phyloP scores from a whole-genome alignment of 139 green algal genomes.

The Chlorella sp. region DNA sequence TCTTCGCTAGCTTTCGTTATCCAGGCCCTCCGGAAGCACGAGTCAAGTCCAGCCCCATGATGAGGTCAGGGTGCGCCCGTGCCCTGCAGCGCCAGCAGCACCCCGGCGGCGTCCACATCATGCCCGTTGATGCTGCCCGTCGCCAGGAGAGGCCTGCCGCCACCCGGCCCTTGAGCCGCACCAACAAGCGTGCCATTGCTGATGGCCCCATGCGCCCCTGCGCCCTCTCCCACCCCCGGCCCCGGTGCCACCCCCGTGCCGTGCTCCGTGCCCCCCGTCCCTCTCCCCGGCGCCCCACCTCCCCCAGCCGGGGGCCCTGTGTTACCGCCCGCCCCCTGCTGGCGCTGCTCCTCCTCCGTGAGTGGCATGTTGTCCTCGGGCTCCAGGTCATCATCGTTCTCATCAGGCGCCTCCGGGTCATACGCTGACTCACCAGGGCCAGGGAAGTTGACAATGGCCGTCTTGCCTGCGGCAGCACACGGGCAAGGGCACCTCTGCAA shows the following conservation, averaged over 20 bases:
- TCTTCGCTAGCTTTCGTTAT: too few species aligned
- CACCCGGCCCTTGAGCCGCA: background rate
- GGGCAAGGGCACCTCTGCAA: background rate
- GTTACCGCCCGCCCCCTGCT: too few species aligned
- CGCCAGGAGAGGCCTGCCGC: background rate
- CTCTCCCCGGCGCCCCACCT: too few species aligned
- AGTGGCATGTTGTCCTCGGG: background rate
- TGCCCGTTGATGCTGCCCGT: background rate
- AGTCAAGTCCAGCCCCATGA: background rate
- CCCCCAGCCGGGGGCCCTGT: too few species aligned
- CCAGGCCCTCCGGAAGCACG: too few species aligned
- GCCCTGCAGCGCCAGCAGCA: background rate
- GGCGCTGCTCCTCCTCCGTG: background rate
- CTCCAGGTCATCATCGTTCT: background rate
- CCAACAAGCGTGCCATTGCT: too few species aligned
- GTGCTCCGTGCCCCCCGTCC: too few species aligned
- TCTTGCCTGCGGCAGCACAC: background rate
- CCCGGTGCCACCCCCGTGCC: too few species aligned
- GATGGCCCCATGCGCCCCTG: too few species aligned
- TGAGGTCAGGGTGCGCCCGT: background rate
- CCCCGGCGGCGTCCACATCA: background rate
- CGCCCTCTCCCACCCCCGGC: too few species aligned
- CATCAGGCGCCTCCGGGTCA: background rate
- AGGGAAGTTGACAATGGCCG: background rate
- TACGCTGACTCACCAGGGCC: background rate